Evolutionary conservation across 176 grass and related monocot genomes (phyloP).

Genomic region (Eleusine coracana): DNA sequence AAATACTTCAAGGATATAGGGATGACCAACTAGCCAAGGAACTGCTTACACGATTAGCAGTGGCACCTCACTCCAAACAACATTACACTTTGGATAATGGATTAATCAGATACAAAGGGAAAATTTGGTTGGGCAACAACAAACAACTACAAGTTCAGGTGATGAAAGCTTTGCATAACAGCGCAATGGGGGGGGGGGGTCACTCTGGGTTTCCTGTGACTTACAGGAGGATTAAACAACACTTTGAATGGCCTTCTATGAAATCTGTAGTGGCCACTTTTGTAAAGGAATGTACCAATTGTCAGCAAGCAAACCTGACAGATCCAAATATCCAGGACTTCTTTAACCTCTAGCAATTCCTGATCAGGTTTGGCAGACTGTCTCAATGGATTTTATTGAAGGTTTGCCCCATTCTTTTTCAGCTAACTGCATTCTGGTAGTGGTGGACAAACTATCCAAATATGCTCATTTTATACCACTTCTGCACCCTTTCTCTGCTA

Average conservation of each 20-base stretch:
- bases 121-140: background rate
- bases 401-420: no score
- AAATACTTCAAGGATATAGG: background rate
- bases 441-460: no score
- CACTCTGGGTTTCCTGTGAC: background rate
- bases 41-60: no score
- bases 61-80: no score
- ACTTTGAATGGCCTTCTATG: background rate
- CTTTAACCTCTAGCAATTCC: background rate
- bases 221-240: background rate
- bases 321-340: background rate
- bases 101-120: background rate
- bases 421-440: no score
- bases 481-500: no score
- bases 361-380: background rate
- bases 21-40: no score
- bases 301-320: background rate
- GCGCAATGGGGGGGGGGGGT: background rate
- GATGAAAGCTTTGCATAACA: background rate
- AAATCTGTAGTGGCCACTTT: background rate
- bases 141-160: background rate
- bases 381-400: no score
- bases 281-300: background rate
- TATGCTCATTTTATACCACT: no score
- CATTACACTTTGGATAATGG: background rate